phyloP scores from a whole-genome alignment of 2,329 filamentous ascomycete species.

The Fonsecaea nubica region DNA sequence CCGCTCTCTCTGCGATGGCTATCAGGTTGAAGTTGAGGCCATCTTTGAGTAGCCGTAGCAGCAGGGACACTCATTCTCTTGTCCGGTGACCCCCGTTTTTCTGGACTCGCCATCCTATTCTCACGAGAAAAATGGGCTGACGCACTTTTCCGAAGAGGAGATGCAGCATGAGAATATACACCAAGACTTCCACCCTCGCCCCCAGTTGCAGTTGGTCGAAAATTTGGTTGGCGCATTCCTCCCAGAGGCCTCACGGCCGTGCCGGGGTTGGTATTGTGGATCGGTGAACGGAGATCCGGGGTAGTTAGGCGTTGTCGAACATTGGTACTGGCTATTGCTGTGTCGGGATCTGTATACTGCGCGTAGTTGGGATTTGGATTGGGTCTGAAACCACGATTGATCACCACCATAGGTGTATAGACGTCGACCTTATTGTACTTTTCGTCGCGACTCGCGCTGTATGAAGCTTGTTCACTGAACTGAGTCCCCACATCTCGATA shows the following conservation, averaged over 20 bases:
- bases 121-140: constrained; percentile 59
- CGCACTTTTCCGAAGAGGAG: constrained; percentile 79
- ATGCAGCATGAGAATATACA: constrained; percentile 78
- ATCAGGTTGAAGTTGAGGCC: constrained; percentile 42
- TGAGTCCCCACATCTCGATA: constrained; percentile 83
- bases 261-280: constrained; percentile 57
- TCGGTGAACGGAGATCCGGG: constrained; percentile 50
- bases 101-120: constrained; percentile 42
- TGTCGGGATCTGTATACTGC: constrained; percentile 71
- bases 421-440: constrained; percentile 64
- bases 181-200: constrained; percentile 80
- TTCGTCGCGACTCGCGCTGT: constrained; percentile 50
- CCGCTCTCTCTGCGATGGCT: constrained; percentile 43
- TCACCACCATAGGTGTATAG: constrained; percentile 66
- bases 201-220: constrained; percentile 51
- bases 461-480: constrained; percentile 58
- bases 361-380: constrained; percentile 84
- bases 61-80: constrained; percentile 52
- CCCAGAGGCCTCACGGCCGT: constrained; percentile 52
- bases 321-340: constrained; percentile 47
- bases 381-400: constrained; percentile 78
- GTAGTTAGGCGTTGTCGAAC: constrained; percentile 55
- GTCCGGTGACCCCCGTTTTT: constrained; percentile 49
- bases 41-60: constrained; percentile 45
- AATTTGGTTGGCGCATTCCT: constrained; percentile 62